Conservation (phyloP, 441 rosid genomes). For the Biscutella laevigata region DNA sequence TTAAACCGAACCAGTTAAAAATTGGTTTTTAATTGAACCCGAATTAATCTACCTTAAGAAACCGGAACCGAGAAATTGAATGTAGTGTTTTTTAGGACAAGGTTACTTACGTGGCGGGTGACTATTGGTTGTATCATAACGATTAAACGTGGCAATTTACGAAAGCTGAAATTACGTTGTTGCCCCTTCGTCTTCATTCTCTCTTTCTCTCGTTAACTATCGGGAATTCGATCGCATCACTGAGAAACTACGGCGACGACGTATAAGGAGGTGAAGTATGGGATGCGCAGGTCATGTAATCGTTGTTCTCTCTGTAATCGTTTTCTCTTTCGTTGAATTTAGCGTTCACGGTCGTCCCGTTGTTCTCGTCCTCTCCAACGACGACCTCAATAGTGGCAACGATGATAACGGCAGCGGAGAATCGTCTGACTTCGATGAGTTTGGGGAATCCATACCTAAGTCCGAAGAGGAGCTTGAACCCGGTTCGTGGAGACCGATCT, state of each 20-base stretch:
- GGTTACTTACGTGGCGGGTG: slow-evolving; percentile 5
- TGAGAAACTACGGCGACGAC: slow-evolving; percentile 22
- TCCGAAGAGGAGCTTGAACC: slow-evolving; percentile 80
- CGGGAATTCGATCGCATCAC: slow-evolving; percentile 19
- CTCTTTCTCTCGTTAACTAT: neutral
- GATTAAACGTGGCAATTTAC: slow-evolving; percentile 17
- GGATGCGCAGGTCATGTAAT: slow-evolving; percentile 9
- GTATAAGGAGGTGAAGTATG: slow-evolving; percentile 13
- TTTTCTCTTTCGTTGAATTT: slow-evolving; percentile 26
- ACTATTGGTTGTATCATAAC: slow-evolving; percentile 11
- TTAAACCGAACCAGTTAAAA: neutral
- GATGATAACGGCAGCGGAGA: slow-evolving; percentile 39
- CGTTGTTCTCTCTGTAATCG: slow-evolving; percentile 30
- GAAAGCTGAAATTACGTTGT: neutral
- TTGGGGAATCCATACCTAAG: slow-evolving; percentile 61
- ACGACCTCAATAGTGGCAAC: slow-evolving; percentile 68
- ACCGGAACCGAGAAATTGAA: neutral
- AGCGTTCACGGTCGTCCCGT: slow-evolving; percentile 51
- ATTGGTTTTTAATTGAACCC: neutral
- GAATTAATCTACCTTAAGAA: neutral
- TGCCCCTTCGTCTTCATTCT: neutral
- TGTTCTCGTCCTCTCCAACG: slow-evolving; percentile 69
- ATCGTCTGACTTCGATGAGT: slow-evolving; percentile 73
- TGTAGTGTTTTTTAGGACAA: neutral
- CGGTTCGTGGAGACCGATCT: slow-evolving; percentile 89